These are phyloP conservation scores for Malus asiatica DNA, from an alignment of 306 rosid species.

Conservation along the genomic window DNA sequence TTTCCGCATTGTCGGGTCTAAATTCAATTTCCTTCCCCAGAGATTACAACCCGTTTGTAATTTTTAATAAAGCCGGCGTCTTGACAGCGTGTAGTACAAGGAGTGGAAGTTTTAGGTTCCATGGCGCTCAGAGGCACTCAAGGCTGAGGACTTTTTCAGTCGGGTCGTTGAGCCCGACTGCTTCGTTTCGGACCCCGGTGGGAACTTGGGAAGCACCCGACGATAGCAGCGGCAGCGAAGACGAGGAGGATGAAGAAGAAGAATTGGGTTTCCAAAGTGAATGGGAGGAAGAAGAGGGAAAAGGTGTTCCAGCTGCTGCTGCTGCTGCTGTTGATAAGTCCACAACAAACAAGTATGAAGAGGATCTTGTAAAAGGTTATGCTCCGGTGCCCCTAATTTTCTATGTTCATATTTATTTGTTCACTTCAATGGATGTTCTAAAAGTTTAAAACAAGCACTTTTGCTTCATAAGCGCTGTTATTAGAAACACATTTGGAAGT, in stretches of 20 bases:
- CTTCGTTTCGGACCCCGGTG: conserved; percentile 14
- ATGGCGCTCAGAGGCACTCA: conserved; percentile 11
- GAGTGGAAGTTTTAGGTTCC: conserved; percentile 15
- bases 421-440: not conserved
- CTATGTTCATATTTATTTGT: not conserved
- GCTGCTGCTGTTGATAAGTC: conserved; percentile 19
- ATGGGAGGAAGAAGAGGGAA: conserved; percentile 51
- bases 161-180: conserved; percentile 23
- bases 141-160: conserved; percentile 21
- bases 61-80: not conserved
- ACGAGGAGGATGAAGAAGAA: conserved; percentile 37
- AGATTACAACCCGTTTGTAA: not conserved
- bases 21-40: not conserved
- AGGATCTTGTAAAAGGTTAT: conserved; percentile 41
- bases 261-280: conserved; percentile 45
- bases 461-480: no score
- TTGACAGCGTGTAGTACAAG: conserved; percentile 13
- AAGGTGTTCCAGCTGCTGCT: conserved; percentile 10
- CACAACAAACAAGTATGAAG: conserved; percentile 37
- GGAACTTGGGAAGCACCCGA: conserved; percentile 84
- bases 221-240: conserved; percentile 52
- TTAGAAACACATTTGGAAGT: no score
- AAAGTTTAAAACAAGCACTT: not conserved
- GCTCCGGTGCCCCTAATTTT: not conserved
- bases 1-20: not conserved